A percentile compares a stretch with the other conserved stretches of the same genome.
Conservation (phyloP, 768 basidiomycete genomes). For the Phaeotremella fagi region DNA sequence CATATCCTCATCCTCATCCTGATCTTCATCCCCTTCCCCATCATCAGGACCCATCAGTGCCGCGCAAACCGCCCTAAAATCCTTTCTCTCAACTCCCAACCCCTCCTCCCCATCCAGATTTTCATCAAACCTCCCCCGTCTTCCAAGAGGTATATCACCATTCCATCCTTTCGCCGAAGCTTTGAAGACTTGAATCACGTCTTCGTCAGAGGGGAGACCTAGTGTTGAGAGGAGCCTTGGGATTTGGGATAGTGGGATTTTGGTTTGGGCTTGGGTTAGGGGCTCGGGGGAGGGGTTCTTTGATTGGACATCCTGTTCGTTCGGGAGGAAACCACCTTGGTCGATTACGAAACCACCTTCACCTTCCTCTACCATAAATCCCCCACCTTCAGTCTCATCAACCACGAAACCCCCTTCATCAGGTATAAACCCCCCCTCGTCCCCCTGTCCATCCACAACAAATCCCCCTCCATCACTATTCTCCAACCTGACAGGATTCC, state of each 20-base stretch:
- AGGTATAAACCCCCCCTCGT: background rate
- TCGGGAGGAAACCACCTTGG: slow-evolving; percentile 20
- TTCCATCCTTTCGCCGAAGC: slow-evolving; percentile 39
- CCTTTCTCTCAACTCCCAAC: slow-evolving; percentile 32
- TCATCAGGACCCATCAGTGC: slow-evolving; percentile 38
- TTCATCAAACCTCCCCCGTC: slow-evolving; percentile 2
- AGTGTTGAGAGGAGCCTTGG: slow-evolving; percentile 35
- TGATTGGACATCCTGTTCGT: slow-evolving; percentile 13
- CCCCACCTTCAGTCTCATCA: slow-evolving; percentile 20
- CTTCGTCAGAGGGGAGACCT: slow-evolving; percentile 40
- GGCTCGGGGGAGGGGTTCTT: background rate
- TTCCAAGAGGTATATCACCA: slow-evolving; percentile 8
- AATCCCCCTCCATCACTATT: slow-evolving; percentile 5
- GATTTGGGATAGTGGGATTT: slow-evolving; percentile 31
- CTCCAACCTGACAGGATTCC: background rate
- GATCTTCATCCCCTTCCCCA: slow-evolving; percentile 7
- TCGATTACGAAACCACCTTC: slow-evolving; percentile 25
- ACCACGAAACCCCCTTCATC: slow-evolving; percentile 17
- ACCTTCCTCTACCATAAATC: slow-evolving; percentile 18
- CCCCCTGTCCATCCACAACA: background rate
- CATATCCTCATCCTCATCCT: slow-evolving; percentile 3
- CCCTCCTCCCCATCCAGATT: slow-evolving; percentile 12
- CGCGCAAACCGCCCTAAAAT: slow-evolving; percentile 46
- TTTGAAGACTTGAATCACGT: slow-evolving; percentile 41
- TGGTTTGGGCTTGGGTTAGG: slow-evolving; percentile 3